A percentile compares a stretch with the other conserved stretches of the same genome.
Evolutionary conservation across 1,284 basidiomycete species (phyloP).

Genomic region (Melampsora occidentalis): DNA sequence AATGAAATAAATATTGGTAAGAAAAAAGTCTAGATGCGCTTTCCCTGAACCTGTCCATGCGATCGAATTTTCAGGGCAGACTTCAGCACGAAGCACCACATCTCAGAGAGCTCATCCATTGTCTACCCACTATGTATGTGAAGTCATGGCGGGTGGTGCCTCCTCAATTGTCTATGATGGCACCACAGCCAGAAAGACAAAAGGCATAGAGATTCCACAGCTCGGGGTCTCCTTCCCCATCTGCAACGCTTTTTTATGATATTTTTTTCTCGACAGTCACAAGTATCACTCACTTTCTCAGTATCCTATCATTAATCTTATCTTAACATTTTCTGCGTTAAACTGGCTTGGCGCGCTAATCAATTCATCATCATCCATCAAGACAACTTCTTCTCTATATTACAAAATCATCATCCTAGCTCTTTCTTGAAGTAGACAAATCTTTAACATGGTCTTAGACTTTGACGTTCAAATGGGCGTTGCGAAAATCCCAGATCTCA

Average conservation of each 20-base stretch:
- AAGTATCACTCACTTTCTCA: conserved; percentile 1
- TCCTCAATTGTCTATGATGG: no score
- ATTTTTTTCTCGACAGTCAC: not conserved
- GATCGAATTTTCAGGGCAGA: no score
- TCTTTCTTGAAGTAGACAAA: not conserved
- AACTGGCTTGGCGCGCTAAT: not conserved
- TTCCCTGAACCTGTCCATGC: no score
- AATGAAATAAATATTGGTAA: no score
- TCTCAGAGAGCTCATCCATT: no score
- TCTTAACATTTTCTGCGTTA: not conserved
- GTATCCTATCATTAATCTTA: not conserved
- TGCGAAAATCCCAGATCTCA: conserved; percentile 33
- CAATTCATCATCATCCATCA: not conserved
- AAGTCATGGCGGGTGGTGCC: no score
- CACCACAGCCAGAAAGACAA: no score
- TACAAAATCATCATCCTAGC: not conserved
- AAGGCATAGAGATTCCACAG: not conserved
- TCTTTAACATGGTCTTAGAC: conserved; percentile 32
- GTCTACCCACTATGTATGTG: no score
- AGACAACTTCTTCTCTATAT: not conserved
- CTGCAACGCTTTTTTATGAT: not conserved
- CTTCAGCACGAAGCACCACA: no score
- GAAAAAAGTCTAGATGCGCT: no score
- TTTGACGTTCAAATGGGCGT: conserved; percentile 34
- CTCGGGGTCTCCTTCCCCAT: not conserved